Evolutionary conservation across 176 grass and related monocot species (phyloP).

Genomic region (bread wheat (Triticum aestivum)): DNA sequence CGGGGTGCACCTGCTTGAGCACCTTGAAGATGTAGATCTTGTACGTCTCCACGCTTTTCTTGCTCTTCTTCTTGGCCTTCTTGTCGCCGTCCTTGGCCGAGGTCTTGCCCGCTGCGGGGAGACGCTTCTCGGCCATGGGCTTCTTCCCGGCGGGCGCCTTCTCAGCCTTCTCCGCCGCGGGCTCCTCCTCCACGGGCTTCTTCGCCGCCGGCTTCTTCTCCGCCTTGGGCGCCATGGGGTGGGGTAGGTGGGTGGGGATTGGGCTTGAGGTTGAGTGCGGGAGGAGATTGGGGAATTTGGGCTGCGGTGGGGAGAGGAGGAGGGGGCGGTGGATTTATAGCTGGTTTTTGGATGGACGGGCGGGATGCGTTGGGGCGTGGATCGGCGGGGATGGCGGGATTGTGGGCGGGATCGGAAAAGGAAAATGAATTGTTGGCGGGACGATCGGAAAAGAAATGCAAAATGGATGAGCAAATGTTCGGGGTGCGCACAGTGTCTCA

Average conservation of each 20-base stretch:
- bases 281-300: not conserved
- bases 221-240: conserved; percentile 52
- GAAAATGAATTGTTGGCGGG: not conserved
- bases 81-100: not conserved
- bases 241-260: not conserved
- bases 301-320: not conserved
- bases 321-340: not conserved
- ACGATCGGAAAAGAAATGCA: no score
- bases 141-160: not conserved
- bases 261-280: not conserved
- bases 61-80: conserved; percentile 2
- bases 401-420: not conserved
- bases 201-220: conserved; percentile 64
- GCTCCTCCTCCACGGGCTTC: conserved; percentile 35
- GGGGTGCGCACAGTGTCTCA: no score
- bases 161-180: not conserved
- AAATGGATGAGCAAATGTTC: no score
- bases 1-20: conserved; percentile 86
- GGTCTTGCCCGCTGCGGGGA: not conserved
- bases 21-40: conserved; percentile 99
- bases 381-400: not conserved
- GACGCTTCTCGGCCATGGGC: conserved; percentile 8
- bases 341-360: not conserved
- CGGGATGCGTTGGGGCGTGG: not conserved
- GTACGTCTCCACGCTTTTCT: conserved; percentile 34